Conservation (phyloP, 768 basidiomycete genomes). For the Amanita subjunquillea region DNA sequence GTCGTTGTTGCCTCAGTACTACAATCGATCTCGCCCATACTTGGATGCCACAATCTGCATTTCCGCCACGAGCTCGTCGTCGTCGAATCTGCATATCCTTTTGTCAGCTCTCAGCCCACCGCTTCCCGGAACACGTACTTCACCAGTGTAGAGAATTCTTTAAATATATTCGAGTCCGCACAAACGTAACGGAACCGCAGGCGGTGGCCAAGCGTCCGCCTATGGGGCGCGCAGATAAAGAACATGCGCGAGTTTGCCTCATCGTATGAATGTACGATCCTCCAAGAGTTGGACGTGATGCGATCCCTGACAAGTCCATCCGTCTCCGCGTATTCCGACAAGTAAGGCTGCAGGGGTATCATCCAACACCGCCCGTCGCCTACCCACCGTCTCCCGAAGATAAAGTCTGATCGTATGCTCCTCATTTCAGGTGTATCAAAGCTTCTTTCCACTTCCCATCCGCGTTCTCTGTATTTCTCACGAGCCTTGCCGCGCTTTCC, state of each 20-base stretch:
- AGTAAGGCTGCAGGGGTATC: background rate
- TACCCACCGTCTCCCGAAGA: background rate
- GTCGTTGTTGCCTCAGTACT: no score
- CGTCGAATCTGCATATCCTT: background rate
- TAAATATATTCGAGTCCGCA: background rate
- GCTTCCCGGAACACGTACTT: background rate
- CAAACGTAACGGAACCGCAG: background rate
- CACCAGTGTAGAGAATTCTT: background rate
- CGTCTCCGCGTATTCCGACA: background rate
- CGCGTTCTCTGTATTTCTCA: conserved; percentile 25
- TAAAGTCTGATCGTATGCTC: background rate
- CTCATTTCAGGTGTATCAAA: background rate
- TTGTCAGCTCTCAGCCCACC: background rate
- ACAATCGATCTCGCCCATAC: background rate
- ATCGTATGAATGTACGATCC: background rate
- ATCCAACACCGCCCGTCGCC: conserved; percentile 3
- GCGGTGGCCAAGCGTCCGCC: no score
- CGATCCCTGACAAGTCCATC: background rate
- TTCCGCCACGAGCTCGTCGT: background rate
- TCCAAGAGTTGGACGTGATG: conserved; percentile 1
- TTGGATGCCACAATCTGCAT: background rate
- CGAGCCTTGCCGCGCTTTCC: conserved; percentile 8
- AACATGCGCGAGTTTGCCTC: background rate
- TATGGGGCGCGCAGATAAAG: background rate
- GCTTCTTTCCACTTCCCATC: conserved; percentile 17